phyloP scores from a whole-genome alignment of 2,329 filamentous ascomycete genomes.

The Nothopassalora personata region DNA sequence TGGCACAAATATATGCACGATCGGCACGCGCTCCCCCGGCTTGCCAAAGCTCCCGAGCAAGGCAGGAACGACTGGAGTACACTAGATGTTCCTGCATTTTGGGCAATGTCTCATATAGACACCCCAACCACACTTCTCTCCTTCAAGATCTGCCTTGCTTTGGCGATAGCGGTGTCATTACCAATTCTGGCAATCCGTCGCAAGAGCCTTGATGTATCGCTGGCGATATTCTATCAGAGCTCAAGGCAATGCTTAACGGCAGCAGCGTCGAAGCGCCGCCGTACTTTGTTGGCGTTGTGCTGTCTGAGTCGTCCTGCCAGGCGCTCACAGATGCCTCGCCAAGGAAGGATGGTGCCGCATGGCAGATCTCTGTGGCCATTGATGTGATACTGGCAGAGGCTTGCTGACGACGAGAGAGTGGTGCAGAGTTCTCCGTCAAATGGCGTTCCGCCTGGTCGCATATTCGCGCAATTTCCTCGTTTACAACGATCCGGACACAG shows the following conservation, averaged over 20 bases:
- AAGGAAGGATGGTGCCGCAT: slow-evolving; percentile 10
- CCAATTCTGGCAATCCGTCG: not conserved
- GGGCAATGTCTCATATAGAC: not conserved
- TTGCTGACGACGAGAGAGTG: not conserved
- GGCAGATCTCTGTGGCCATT: slow-evolving; percentile 7
- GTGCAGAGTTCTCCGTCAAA: too few species aligned
- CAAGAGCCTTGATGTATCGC: slow-evolving; percentile 5
- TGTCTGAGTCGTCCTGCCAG: not conserved
- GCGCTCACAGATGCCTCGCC: slow-evolving; percentile 2
- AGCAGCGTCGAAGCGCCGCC: slow-evolving; percentile 5
- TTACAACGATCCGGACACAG: slow-evolving; percentile 5
- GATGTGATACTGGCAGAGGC: not conserved
- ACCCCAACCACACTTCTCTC: not conserved
- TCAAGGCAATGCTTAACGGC: slow-evolving; percentile 9
- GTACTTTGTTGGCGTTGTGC: slow-evolving; percentile 3
- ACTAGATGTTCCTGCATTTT: not conserved
- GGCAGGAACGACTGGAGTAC: not conserved
- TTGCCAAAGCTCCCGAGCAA: not conserved
- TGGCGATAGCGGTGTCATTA: not conserved
- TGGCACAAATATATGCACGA: too few species aligned
- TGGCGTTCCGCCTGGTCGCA: not conserved
- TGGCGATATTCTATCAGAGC: slow-evolving; percentile 1
- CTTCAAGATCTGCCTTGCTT: not conserved
- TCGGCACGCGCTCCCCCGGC: not conserved
- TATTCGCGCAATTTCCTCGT: slow-evolving; percentile 10